Base-by-base conservation (phyloP, 805 yeast species). In the Starmerella riodocensis region DNA sequence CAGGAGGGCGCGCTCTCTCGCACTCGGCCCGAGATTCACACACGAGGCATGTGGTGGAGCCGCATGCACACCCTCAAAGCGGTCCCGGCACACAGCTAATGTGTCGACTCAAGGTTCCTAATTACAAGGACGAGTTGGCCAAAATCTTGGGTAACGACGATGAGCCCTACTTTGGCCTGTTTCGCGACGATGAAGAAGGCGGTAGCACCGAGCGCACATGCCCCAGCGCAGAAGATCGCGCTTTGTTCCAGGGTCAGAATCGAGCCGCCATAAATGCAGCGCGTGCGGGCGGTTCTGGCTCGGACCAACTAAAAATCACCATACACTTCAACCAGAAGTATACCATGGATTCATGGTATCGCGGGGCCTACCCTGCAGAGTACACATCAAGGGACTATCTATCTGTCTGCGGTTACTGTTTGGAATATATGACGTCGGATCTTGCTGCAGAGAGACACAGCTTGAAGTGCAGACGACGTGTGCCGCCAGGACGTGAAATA, bases 401-500 rank as follows among this genome's bases (percentile, higher is more conserved):
- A 33, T 76, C 76, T 53, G 69, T 88, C 13, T 91, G 97, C 59
- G 91, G 84, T 48, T 74, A 68, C 51, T 91, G 97, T 55, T 60
- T 88, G 42, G 76, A 79, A 59, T 86, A 83, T 55, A 76, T 76
- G 73, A 68, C 69, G 28, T 76, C 85, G 0, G 75, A 78, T 13
- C 75, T 69, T 48, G 73, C 77, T 0, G 66, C 73, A 37, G 64
- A 68, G 48, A 65, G 97, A 21, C 98, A 91, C 58, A 66, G 63
- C 44, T 50, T 74, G 44, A 86, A 88, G 55, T 91, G 97, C 58
- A 69, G 68, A 23, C 60, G 70, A 37, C 63, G 61, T 34, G 76
- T 71, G 48, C 97, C 97, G 1, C 96, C 96, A 0, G 97, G 97
- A 1, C 75, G 74, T 54, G 95, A 88, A 52, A 81, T 88, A 19